Conservation (phyloP, 306 rosid genomes). For the Luffa acutangula region DNA sequence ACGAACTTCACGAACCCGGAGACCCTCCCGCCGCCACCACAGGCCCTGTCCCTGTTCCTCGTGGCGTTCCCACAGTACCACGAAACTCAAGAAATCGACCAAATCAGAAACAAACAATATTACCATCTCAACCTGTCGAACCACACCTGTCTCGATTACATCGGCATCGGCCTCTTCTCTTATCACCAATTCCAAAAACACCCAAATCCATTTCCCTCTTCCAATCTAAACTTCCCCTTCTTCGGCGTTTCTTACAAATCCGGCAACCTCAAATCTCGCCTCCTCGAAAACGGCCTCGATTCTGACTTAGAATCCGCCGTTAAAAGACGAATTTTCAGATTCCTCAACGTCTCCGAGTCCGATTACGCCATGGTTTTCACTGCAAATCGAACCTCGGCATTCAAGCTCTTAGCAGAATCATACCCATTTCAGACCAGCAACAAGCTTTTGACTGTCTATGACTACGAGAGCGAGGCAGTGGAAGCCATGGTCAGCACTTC, state of each 20-base stretch:
- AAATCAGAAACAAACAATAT: constrained; percentile 54
- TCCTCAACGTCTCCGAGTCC: constrained; percentile 50
- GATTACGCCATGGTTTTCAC: constrained; percentile 91
- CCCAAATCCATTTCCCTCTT: constrained; percentile 16
- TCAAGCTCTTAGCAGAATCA: constrained; percentile 68
- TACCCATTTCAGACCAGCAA: constrained; percentile 49
- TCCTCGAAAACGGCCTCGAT: constrained; percentile 61
- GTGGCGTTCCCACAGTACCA: constrained; percentile 55
- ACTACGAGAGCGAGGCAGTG: constrained; percentile 79
- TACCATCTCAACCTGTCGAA: constrained; percentile 44
- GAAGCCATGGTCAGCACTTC: constrained; percentile 52
- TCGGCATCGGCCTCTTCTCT: constrained; percentile 90
- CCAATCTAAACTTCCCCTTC: constrained; percentile 43
- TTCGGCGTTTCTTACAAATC: constrained; percentile 54
- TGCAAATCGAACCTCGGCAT: constrained; percentile 82
- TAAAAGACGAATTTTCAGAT: constrained; percentile 56
- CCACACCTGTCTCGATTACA: constrained; percentile 73
- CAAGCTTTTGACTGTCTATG: constrained; percentile 77
- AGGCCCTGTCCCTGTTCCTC: constrained; percentile 54
- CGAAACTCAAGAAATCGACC: constrained; percentile 51
- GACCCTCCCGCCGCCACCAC: constrained; percentile 54
- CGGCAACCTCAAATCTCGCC: constrained; percentile 51
- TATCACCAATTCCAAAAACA: constrained; percentile 48
- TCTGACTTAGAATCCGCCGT: constrained; percentile 59
- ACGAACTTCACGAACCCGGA: constrained; percentile 77